A percentile compares a stretch with the other conserved stretches of the same genome.
Evolutionary conservation across 164 flowering plant species (phyloP).

Genomic region (Nelumbo lutea): DNA sequence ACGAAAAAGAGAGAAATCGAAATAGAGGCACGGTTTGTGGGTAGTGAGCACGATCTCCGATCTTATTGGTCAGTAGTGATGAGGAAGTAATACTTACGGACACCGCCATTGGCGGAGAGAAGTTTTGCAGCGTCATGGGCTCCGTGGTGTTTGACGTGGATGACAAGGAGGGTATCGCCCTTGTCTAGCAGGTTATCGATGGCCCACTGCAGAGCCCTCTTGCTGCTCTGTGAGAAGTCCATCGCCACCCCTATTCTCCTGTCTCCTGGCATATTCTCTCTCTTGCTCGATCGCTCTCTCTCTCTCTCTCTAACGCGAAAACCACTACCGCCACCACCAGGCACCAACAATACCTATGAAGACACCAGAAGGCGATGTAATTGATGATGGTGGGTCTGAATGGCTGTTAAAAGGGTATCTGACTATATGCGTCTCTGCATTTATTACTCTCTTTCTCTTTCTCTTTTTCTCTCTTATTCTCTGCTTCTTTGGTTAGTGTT

Average conservation of each 20-base stretch:
- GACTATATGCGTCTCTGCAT: too few species aligned
- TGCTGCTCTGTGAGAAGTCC: slow-evolving; percentile 70
- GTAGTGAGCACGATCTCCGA: background rate
- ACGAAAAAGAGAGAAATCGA: background rate
- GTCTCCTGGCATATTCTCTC: slow-evolving; percentile 30
- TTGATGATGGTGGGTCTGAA: too few species aligned
- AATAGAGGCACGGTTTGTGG: background rate
- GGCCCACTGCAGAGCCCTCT: slow-evolving; percentile 57
- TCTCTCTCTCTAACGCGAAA: background rate
- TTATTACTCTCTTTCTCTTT: too few species aligned
- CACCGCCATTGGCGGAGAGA: slow-evolving; percentile 60
- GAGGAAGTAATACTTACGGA: slow-evolving; percentile 40
- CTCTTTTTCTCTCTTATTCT: too few species aligned
- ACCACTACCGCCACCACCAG: background rate
- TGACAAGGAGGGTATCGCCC: slow-evolving; percentile 46
- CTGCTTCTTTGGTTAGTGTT: too few species aligned
- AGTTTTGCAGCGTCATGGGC: slow-evolving; percentile 35
- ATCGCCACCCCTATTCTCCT: slow-evolving; percentile 60
- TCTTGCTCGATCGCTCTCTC: background rate
- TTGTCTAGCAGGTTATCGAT: slow-evolving; percentile 44
- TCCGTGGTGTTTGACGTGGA: slow-evolving; percentile 36
- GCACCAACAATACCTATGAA: too few species aligned
- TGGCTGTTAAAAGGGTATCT: too few species aligned
- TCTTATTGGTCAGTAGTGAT: background rate
- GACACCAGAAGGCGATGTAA: too few species aligned